Conservation (phyloP, 495 filamentous ascomycete species). For the Tetracladium setigerum region DNA sequence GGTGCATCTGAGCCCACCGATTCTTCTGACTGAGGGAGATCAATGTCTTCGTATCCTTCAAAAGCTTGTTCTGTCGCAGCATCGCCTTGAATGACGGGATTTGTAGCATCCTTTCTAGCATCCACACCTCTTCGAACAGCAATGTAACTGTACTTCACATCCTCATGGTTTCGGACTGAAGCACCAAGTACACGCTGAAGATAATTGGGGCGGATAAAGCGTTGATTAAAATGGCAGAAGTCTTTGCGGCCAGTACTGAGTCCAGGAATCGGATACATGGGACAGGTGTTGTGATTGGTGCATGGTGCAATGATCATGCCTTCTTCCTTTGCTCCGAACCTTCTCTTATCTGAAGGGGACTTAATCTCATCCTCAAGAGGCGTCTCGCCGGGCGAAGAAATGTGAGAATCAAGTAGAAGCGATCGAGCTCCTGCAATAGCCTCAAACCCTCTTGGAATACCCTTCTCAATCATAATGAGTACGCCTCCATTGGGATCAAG, state of each 20-base stretch:
- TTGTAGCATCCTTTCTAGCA: conserved; percentile 27
- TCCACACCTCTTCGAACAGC: conserved; percentile 74
- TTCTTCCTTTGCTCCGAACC: conserved; percentile 48
- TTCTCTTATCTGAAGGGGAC: conserved; percentile 23
- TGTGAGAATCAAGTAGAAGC: conserved; percentile 66
- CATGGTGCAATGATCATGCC: conserved; percentile 96
- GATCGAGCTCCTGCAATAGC: conserved; percentile 76
- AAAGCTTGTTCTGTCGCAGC: conserved; percentile 42
- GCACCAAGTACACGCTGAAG: conserved; percentile 71
- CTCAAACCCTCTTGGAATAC: conserved; percentile 85
- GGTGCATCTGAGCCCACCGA: not conserved
- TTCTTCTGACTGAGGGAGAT: conserved; percentile 9
- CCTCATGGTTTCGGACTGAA: conserved; percentile 71
- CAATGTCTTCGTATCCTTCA: conserved; percentile 35
- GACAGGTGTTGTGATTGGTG: conserved; percentile 83
- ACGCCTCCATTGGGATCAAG: conserved; percentile 80
- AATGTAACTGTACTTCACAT: conserved; percentile 82
- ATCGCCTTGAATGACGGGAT: conserved; percentile 27
- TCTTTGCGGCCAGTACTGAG: conserved; percentile 67
- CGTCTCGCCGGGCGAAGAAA: conserved; percentile 52
- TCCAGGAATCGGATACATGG: conserved; percentile 73
- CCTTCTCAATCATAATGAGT: conserved; percentile 85
- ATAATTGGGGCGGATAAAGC: conserved; percentile 77
- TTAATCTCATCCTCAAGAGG: conserved; percentile 24
- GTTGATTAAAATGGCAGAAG: conserved; percentile 84